A percentile compares a stretch with the other conserved stretches of the same genome.
Conservation (phyloP, 371 early-diverging fungal genomes). For the Apophysomyces sp. region DNA sequence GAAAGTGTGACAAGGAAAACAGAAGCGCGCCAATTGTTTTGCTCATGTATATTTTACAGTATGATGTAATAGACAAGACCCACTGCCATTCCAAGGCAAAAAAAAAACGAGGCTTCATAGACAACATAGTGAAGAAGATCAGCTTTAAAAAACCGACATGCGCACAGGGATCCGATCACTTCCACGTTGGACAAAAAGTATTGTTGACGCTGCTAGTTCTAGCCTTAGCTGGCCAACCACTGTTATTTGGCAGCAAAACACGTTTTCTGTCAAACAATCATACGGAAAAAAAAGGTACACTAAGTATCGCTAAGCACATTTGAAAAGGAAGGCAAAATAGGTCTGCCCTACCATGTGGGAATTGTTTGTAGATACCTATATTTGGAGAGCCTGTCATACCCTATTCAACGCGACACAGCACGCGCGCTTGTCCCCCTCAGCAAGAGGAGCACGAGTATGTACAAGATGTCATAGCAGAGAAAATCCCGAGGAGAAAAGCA, state of each 20-base stretch:
- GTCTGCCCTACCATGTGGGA: constrained; percentile 2
- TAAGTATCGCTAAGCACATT: not conserved
- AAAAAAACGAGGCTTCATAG: not conserved
- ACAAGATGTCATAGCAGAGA: not conserved
- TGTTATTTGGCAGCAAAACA: not conserved
- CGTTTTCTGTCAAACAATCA: not conserved
- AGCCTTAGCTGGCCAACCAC: not conserved
- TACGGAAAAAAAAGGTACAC: not conserved
- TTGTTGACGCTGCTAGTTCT: not conserved
- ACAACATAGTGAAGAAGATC: not conserved
- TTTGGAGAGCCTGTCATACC: not conserved
- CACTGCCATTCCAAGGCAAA: not conserved
- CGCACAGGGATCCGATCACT: constrained; percentile 1
- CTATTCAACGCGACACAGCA: constrained; percentile 2
- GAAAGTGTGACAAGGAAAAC: not conserved
- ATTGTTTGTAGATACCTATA: not conserved
- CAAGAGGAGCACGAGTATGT: not conserved
- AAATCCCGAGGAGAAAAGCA: not conserved
- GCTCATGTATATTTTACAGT: not conserved
- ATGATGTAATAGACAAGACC: not conserved
- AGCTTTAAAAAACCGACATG: not conserved
- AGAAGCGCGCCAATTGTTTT: not conserved
- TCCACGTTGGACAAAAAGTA: not conserved
- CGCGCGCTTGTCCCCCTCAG: not conserved
- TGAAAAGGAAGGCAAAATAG: not conserved